These are phyloP conservation scores for Syzygium aromaticum DNA, from an alignment of 345 rosid genomes.

Conservation along the genomic window DNA sequence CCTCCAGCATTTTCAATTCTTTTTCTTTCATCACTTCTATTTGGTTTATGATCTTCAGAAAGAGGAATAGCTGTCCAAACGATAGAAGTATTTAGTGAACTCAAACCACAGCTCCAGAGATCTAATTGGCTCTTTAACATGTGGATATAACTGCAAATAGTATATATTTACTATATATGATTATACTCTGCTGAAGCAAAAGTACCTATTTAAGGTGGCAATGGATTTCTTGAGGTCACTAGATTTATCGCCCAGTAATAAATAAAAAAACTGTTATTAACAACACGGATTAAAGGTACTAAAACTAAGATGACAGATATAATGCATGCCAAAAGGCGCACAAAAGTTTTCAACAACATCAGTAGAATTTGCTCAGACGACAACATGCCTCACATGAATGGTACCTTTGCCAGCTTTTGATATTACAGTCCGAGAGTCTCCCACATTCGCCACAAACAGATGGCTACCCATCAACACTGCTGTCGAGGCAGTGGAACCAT, in stretches of 20 bases:
- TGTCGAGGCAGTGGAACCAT: slow-evolving; percentile 99
- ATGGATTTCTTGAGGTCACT: not conserved
- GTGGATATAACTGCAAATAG: not conserved
- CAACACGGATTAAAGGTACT: not conserved
- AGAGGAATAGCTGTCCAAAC: slow-evolving; percentile 62
- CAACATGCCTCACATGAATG: not conserved
- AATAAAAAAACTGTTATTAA: not conserved
- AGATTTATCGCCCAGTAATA: not conserved
- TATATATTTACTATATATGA: not conserved
- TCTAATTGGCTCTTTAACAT: not conserved
- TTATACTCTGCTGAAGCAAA: not conserved
- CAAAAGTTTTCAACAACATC: not conserved
- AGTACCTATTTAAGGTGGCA: not conserved
- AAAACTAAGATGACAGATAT: not conserved
- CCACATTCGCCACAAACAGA: slow-evolving; percentile 96
- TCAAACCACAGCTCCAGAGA: not conserved
- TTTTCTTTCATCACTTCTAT: slow-evolving; percentile 95
- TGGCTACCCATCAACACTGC: slow-evolving; percentile 87
- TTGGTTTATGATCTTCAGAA: slow-evolving; percentile 99
- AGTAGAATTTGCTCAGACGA: not conserved
- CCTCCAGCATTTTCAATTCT: slow-evolving; percentile 98
- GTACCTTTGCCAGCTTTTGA: slow-evolving; percentile 91
- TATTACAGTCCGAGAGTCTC: slow-evolving; percentile 92
- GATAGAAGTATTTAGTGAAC: not conserved
- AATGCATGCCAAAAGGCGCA: not conserved